Conservation (phyloP, 306 rosid genomes). For the Vigna unguiculata region DNA sequence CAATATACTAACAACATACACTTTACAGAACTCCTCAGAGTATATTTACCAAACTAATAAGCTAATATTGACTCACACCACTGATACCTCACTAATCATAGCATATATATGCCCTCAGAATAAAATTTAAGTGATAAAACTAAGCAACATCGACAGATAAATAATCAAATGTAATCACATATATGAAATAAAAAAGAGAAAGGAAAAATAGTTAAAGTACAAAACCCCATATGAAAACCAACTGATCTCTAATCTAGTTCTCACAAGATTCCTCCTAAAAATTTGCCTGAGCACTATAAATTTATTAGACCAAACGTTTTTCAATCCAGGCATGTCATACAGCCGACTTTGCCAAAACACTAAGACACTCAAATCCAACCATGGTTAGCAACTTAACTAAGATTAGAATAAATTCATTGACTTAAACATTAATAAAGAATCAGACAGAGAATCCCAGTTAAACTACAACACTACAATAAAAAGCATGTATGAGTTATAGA, state of each 20-base stretch:
- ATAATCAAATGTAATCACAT: not conserved
- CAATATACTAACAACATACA: conserved; percentile 1
- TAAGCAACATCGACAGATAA: not conserved
- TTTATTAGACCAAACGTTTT: not conserved
- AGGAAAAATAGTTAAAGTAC: not conserved
- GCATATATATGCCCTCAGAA: not conserved
- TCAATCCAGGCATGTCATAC: not conserved
- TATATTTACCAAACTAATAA: not conserved
- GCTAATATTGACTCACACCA: not conserved
- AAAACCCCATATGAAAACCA: not conserved
- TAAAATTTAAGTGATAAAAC: not conserved
- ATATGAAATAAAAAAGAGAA: not conserved
- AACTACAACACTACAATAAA: not conserved
- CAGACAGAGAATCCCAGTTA: not conserved
- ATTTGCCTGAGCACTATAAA: conserved; percentile 3
- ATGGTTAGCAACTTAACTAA: not conserved
- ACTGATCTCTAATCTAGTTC: not conserved
- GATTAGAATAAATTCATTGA: not conserved
- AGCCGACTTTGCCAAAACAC: not conserved
- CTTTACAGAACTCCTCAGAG: not conserved
- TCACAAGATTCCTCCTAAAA: not conserved
- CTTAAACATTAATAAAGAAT: conserved; percentile 1
- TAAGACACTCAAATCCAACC: not conserved
- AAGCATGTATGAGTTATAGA: not conserved
- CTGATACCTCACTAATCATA: not conserved